phyloP scores from a whole-genome alignment of 371 early-diverging fungal genomes.

The Vittaforma corneae region DNA sequence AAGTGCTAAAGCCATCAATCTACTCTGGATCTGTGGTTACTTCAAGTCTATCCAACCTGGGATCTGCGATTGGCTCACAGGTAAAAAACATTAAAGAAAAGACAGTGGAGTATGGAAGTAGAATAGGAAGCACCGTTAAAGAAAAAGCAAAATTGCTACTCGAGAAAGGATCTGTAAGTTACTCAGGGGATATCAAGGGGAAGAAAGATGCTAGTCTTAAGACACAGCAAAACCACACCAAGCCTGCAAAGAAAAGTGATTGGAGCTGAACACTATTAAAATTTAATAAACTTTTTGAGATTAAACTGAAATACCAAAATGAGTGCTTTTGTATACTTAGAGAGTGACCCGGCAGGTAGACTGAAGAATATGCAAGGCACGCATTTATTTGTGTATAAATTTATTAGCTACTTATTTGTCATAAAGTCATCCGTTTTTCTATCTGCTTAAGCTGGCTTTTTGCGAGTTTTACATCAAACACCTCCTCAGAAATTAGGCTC shows the following conservation, averaged over 20 bases:
- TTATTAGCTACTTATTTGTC: neutral
- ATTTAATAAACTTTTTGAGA: neutral
- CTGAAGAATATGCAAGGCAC: neutral
- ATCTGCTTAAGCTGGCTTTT: slow-evolving; percentile 1
- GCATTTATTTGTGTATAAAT: neutral
- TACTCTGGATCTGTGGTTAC: too few species aligned
- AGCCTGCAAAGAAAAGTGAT: neutral
- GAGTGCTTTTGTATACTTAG: neutral
- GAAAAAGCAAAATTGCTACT: neutral
- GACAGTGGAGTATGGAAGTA: slow-evolving; percentile 2
- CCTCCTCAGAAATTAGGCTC: neutral
- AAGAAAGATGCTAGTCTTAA: neutral
- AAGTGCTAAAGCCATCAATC: too few species aligned
- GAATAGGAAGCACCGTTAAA: neutral
- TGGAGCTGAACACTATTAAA: neutral
- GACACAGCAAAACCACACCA: too few species aligned
- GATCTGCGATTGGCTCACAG: too few species aligned
- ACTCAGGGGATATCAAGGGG: neutral
- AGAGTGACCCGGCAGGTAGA: neutral
- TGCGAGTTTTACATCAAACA: slow-evolving; percentile 14
- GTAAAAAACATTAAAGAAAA: neutral
- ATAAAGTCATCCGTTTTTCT: neutral
- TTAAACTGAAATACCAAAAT: neutral
- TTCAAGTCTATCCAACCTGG: too few species aligned
- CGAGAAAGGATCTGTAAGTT: neutral